These are phyloP conservation scores for Hura crepitans DNA, from an alignment of 441 rosid species.

Conservation along the genomic window DNA sequence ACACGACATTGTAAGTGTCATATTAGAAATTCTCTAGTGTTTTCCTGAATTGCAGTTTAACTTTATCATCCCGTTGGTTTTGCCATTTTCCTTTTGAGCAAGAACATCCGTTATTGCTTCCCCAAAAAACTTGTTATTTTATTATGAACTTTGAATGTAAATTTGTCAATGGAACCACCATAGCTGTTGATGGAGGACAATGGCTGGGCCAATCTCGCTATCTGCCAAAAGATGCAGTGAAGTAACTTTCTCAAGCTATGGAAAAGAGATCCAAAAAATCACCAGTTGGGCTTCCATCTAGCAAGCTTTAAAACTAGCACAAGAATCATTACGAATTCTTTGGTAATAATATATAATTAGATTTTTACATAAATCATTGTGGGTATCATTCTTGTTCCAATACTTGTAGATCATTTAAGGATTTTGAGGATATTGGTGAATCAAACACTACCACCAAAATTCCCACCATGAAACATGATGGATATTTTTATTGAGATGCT, in stretches of 20 bases:
- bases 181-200: constrained; percentile 66
- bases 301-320: constrained; percentile 46
- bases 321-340: not conserved
- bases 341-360: not conserved
- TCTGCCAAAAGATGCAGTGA: constrained; percentile 63
- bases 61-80: too few species aligned
- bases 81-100: not conserved
- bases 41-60: too few species aligned
- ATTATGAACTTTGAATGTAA: constrained; percentile 46
- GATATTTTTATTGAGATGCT: not conserved
- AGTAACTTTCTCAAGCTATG: constrained; percentile 61
- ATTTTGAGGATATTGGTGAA: not conserved
- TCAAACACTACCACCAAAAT: not conserved
- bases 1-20: too few species aligned
- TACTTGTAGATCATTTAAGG: not conserved
- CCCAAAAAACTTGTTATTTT: not conserved
- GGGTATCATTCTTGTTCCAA: not conserved
- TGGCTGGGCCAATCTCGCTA: constrained; percentile 72
- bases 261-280: constrained; percentile 65
- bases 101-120: too few species aligned
- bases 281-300: constrained; percentile 56
- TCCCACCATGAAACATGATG: not conserved
- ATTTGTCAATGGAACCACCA: constrained; percentile 58
- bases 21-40: too few species aligned
- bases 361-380: not conserved